Evolutionary conservation across 352 stramenopile species (phyloP), one percentile per base, ranked within the genome.

Genomic region (Peronospora farinosa): DNA sequence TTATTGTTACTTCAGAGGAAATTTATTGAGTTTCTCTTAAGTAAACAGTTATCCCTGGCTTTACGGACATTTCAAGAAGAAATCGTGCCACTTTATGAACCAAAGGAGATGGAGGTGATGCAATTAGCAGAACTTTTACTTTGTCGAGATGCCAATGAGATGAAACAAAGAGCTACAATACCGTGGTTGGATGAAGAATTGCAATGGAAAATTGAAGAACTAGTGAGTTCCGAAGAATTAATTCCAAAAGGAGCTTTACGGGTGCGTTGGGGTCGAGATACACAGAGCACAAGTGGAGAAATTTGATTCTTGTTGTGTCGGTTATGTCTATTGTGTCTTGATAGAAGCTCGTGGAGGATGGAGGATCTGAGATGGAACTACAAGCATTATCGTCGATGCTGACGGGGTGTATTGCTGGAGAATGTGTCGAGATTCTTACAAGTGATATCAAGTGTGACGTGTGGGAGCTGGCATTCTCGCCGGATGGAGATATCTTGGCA

Each of bases 401-500:
- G 38, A 51, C 4, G 10, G 50, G 54, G 4, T 33, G n/a, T 13
- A 52, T 86, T 6, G 32, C 42, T 15, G 52, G 59, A 0, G 50
- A 73, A 28, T 88, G 76, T 40, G 37, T 72, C 0, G 58, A 62
- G 0, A 43, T 87, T 1, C 40, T 89, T 16, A 39, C 74, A 8
- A 67, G 67, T 21, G 75, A 86, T 50, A 73, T 51, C 9, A 41
- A 60, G 8, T 23, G 8, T 7, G 65, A 89, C 30, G 72, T 92
- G n/a, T 69, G 68, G 49, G 72, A 87, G 32, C 40, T 95, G 11
- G 62, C 67, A 3, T 96, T 96, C 45, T 89, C 84, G 5, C 84
- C 86, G 0, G 55, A 92, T 51, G 87, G 86, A 21, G 47, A 70
- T 10, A 72, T 78, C 27, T 57, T 96, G 47, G 84, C 85, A 13